Conservation (phyloP, 192 early-diverging fungal genomes). For the Oehlia diaphana region DNA sequence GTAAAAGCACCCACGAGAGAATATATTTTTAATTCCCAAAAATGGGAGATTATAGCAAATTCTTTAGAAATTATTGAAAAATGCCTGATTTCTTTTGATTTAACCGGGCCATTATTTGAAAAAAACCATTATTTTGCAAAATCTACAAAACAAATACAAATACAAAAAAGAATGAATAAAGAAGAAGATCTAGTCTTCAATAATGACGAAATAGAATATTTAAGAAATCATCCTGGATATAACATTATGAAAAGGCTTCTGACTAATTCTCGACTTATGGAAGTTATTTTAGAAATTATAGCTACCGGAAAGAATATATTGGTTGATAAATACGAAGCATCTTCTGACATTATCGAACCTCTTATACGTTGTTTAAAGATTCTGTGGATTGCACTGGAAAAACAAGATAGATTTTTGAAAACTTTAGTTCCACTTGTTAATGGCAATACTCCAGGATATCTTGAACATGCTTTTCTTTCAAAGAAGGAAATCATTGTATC, state of each 20-base stretch:
- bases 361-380: constrained; percentile 59
- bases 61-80: constrained; percentile 82
- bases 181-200: background rate
- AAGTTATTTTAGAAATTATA: constrained; percentile 71
- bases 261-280: constrained; percentile 69
- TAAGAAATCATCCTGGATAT: constrained; percentile 82
- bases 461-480: constrained; percentile 81
- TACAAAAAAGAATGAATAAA: constrained; percentile 13
- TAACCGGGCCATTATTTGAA: constrained; percentile 40
- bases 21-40: constrained; percentile 67
- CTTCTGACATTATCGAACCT: constrained; percentile 40
- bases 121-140: constrained; percentile 6
- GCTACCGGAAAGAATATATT: constrained; percentile 59
- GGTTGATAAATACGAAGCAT: constrained; percentile 46
- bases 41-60: constrained; percentile 72
- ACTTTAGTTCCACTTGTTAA: constrained; percentile 59
- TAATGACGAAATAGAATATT: constrained; percentile 21
- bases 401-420: constrained; percentile 77
- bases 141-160: background rate
- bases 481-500: constrained; percentile 66
- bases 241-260: constrained; percentile 77
- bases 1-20: constrained; percentile 69
- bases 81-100: constrained; percentile 75
- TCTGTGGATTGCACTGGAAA: constrained; percentile 62
- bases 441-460: constrained; percentile 41